Evolutionary conservation across 2,329 filamentous ascomycete species (phyloP).

Genomic region (Moelleriella libera): DNA sequence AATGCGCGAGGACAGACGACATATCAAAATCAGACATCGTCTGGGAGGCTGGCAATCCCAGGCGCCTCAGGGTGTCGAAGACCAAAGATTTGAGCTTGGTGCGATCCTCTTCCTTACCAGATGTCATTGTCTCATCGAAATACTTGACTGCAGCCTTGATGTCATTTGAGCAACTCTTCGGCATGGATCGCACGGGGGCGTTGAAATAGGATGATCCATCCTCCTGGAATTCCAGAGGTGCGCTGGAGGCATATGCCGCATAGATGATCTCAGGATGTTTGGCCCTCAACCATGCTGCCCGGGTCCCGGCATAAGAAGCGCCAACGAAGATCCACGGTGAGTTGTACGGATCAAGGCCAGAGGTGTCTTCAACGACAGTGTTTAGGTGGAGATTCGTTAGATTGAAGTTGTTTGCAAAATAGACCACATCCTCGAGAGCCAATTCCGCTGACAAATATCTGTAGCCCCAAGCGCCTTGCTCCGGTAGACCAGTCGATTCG

Average conservation of each 20-base stretch:
- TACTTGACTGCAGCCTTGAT: conserved; percentile 29
- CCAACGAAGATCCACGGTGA: conserved; percentile 38
- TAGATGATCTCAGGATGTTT: conserved; percentile 32
- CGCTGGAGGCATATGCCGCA: conserved; percentile 35
- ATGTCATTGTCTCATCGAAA: conserved; percentile 19
- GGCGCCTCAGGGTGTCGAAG: not conserved
- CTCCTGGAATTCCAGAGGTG: conserved; percentile 29
- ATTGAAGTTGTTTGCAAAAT: conserved; percentile 15
- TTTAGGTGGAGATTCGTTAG: conserved; percentile 22
- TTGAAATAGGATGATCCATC: conserved; percentile 34
- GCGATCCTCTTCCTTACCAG: not conserved
- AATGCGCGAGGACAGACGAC: no score
- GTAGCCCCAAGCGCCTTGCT: conserved; percentile 4
- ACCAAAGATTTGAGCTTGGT: not conserved
- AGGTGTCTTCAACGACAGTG: conserved; percentile 14
- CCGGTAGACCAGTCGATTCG: conserved; percentile 4
- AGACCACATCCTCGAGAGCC: conserved; percentile 13
- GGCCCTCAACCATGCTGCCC: conserved; percentile 31
- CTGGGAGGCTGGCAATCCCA: no score
- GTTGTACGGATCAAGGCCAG: conserved; percentile 17
- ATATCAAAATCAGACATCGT: no score
- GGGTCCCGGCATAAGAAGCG: conserved; percentile 35
- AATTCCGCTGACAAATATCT: conserved; percentile 13
- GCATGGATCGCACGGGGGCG: conserved; percentile 30
- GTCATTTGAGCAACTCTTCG: conserved; percentile 32